Percentiles rank a stretch among this genome's conserved stretches.
phyloP scores from a whole-genome alignment of 208 protist genomes.

The Trypanosoma boissoni region DNA sequence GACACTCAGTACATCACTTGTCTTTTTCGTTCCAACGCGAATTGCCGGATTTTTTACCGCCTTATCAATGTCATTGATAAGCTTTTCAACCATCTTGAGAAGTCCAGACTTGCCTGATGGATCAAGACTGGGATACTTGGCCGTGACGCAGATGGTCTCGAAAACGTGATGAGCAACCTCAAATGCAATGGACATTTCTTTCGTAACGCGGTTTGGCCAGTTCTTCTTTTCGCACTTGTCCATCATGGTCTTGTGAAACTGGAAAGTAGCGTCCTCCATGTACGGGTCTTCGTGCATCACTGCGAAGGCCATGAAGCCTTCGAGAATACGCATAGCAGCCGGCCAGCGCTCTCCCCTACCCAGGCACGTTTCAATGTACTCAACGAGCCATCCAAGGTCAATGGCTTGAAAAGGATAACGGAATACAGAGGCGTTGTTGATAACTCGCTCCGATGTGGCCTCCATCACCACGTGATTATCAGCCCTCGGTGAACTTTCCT shows the following conservation, averaged over 20 bases:
- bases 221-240: slow-evolving; percentile 27
- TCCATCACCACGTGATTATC: slow-evolving; percentile 17
- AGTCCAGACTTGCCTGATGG: slow-evolving; percentile 31
- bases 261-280: slow-evolving; percentile 52
- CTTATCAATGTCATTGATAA: slow-evolving; percentile 42
- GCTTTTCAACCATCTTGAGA: slow-evolving; percentile 46
- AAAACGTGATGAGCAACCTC: slow-evolving; percentile 54
- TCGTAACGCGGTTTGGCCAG: slow-evolving; percentile 22
- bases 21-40: slow-evolving; percentile 25
- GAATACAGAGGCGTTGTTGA: slow-evolving; percentile 53
- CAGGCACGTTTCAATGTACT: slow-evolving; percentile 51
- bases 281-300: slow-evolving; percentile 76
- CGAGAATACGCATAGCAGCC: slow-evolving; percentile 50
- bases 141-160: slow-evolving; percentile 53
- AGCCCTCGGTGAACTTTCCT: neutral
- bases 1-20: slow-evolving; percentile 28
- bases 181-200: slow-evolving; percentile 40
- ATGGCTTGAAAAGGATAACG: slow-evolving; percentile 69
- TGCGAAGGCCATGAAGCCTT: slow-evolving; percentile 70
- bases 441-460: slow-evolving; percentile 5
- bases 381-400: slow-evolving; percentile 57
- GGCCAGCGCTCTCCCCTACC: slow-evolving; percentile 31
- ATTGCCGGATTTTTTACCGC: slow-evolving; percentile 32
- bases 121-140: slow-evolving; percentile 53
- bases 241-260: slow-evolving; percentile 33